These are phyloP conservation scores for Echinochloa phyllopogon DNA, from an alignment of 176 grass and related monocot species.

Conservation along the genomic window DNA sequence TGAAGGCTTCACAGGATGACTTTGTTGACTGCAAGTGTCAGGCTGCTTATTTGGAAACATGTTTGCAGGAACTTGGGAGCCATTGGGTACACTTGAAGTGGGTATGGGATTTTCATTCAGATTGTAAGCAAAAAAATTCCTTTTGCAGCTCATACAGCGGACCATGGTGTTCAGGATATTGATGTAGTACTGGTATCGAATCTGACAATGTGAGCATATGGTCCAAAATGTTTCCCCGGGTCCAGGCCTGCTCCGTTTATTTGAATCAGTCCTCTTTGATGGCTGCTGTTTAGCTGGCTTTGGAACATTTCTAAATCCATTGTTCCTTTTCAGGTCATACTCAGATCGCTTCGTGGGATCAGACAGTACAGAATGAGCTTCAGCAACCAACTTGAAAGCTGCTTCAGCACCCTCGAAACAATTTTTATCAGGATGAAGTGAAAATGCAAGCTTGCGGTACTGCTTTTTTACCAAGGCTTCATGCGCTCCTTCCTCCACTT, in stretches of 20 bases:
- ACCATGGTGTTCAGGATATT: slow-evolving; percentile 52
- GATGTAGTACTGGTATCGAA: slow-evolving; percentile 64
- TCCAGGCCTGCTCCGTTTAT: slow-evolving; percentile 48
- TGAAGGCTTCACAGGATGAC: slow-evolving; percentile 49
- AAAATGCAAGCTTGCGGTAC: slow-evolving; percentile 79
- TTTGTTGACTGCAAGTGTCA: slow-evolving; percentile 27
- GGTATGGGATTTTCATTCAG: slow-evolving; percentile 41
- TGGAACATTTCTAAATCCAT: slow-evolving; percentile 36
- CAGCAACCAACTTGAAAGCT: slow-evolving; percentile 89
- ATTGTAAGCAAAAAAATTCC: slow-evolving; percentile 61
- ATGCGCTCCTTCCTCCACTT: slow-evolving; percentile 67
- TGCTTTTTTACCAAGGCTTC: slow-evolving; percentile 79
- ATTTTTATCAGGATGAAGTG: slow-evolving; percentile 97
- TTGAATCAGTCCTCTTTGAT: slow-evolving; percentile 45
- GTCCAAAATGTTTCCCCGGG: slow-evolving; percentile 73
- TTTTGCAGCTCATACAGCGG: slow-evolving; percentile 59
- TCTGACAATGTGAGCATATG: slow-evolving; percentile 61
- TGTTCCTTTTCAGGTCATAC: slow-evolving; percentile 76
- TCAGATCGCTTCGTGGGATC: slow-evolving; percentile 56
- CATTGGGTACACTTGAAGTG: slow-evolving; percentile 40
- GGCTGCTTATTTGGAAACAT: slow-evolving; percentile 44
- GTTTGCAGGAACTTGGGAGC: slow-evolving; percentile 46
- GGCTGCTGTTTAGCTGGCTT: slow-evolving; percentile 46
- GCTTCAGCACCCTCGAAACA: slow-evolving; percentile 80
- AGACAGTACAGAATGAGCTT: slow-evolving; percentile 73